Percentiles rank a stretch among this genome's conserved stretches.
phyloP scores from a whole-genome alignment of 148 eudicot species.

The Persicaria maculosa region DNA sequence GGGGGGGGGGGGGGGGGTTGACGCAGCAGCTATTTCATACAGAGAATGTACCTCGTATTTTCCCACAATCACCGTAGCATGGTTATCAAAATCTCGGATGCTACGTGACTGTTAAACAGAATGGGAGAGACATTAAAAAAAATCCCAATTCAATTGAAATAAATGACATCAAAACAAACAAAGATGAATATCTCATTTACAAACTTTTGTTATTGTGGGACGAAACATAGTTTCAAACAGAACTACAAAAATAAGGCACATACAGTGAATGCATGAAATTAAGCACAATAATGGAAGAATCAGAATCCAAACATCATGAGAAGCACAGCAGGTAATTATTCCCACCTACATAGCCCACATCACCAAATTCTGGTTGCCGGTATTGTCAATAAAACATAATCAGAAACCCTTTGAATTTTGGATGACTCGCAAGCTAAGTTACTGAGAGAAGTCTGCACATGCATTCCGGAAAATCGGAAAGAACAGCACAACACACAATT shows the following conservation, averaged over 20 bases:
- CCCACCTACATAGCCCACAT: not conserved
- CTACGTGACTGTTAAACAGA: slow-evolving; percentile 54
- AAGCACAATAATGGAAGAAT: not conserved
- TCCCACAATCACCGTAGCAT: slow-evolving; percentile 76
- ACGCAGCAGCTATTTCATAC: not conserved
- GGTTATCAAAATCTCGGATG: slow-evolving; percentile 80
- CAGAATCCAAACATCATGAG: not conserved
- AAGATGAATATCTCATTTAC: not conserved
- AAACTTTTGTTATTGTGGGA: not conserved
- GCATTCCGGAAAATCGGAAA: not conserved
- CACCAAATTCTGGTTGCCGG: not conserved
- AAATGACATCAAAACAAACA: not conserved
- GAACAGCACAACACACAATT: no score
- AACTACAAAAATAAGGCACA: no score
- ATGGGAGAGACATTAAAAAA: not conserved
- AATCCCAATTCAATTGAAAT: not conserved
- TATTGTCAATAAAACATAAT: not conserved
- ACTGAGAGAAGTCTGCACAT: not conserved
- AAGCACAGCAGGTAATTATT: not conserved
- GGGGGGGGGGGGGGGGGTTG: no score
- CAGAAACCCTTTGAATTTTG: not conserved
- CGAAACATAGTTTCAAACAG: no score
- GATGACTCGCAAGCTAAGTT: not conserved
- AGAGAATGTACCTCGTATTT: slow-evolving; percentile 59
- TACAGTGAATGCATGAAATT: not conserved